Conservation (phyloP, 225 moss, liverwort and hornwort genomes). For the Lunularia cruciata region DNA sequence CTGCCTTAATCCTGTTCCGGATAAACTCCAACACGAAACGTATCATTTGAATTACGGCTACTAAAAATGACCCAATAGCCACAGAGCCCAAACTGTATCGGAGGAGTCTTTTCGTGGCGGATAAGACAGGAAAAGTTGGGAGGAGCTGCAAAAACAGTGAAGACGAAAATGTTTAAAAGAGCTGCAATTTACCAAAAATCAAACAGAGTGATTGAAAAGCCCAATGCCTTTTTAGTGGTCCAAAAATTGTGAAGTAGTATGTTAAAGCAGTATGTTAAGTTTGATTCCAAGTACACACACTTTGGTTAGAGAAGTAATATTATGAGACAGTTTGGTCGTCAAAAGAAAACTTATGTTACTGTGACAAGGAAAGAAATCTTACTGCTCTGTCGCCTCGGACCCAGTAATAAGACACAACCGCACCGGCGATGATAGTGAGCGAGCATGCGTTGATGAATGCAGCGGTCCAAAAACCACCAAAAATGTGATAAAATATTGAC, state of each 20-base stretch:
- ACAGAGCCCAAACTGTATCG: constrained; percentile 90
- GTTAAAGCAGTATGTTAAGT: too few relatives aligned
- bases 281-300: too few relatives aligned
- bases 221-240: too few relatives aligned
- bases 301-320: too few relatives aligned
- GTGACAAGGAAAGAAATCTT: constrained; percentile 40
- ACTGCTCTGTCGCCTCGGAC: constrained; percentile 82
- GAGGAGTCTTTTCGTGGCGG: constrained; percentile 69
- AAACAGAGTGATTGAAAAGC: too few relatives aligned
- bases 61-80: constrained; percentile 84
- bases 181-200: not conserved
- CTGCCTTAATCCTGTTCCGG: constrained; percentile 64
- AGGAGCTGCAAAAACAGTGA: constrained; percentile 46
- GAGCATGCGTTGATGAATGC: constrained; percentile 89
- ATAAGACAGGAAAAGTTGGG: constrained; percentile 67
- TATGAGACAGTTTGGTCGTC: too few relatives aligned
- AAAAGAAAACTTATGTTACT: too few relatives aligned
- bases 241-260: too few relatives aligned
- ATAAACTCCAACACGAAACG: constrained; percentile 73
- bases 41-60: constrained; percentile 83
- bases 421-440: constrained; percentile 83
- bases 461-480: constrained; percentile 88
- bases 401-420: constrained; percentile 90
- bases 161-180: not conserved
- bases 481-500: constrained; percentile 81